Evolutionary conservation across 73 alveolate species (phyloP), one percentile per base, ranked within the genome.

Genomic region (Blepharisma stoltei): DNA sequence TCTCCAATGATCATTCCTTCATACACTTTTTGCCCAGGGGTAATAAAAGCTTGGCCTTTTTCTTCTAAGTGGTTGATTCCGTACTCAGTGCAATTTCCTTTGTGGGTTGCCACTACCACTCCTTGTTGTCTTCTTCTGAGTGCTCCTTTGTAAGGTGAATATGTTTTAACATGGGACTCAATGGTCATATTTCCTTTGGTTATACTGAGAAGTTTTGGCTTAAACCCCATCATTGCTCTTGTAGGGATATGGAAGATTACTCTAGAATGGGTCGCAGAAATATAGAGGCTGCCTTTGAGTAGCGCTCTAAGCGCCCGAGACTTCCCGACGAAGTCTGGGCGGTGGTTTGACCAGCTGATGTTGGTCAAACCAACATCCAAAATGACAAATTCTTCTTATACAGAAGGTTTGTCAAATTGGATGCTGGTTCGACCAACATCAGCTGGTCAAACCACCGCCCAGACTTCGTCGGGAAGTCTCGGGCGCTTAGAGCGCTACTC

Each of bases 1-100:
- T 92, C 97, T 55, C 97, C 97, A n/a, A 92, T 89, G 14, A 92
- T 92, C 88, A 70, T 47, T 1, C 97, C 97, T 68, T 78, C 89
- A 75, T 92, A 92, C 6, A 83, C 93, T 52, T 83, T 88, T 27
- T 87, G 76, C 6, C 88, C 88, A 18, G 87, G 89, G 23, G 88
- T 90, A 48, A 92, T 81, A 77, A 92, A 92, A 7, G 90, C 80
- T 45, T 71, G 73, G 27, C 97, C 97, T 50, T 89, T 86, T n/a
- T 84, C 88, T 82, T 92, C 92, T 11, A 89, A 65, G 54, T 89
- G 92, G 69, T 84, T 88, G 6, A 88, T 79, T n/a, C 95, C 92
- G 79, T 89, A 92, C 0, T 90, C 97, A 76, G 90, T 76, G 49
- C 88, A 85, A 20, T 43, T 14, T 8, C 95, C 97, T 27, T 78